phyloP scores from a whole-genome alignment of 345 rosid genomes.

The Raphanus raphanistrum region DNA sequence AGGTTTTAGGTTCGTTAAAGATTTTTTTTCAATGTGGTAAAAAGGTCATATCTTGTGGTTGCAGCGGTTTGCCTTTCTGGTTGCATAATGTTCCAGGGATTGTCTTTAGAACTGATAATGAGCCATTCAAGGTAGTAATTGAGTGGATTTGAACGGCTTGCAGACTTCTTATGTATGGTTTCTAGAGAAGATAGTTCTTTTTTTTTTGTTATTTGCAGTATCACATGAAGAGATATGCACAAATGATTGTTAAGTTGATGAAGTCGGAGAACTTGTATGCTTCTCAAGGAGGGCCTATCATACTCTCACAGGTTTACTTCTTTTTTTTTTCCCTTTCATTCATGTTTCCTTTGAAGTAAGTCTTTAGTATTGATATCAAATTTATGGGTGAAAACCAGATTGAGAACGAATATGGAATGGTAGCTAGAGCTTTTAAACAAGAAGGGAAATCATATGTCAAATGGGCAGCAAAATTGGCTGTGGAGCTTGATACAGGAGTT shows the following conservation, averaged over 20 bases:
- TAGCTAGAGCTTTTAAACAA: slow-evolving; percentile 52
- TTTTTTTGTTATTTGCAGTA: slow-evolving; percentile 41
- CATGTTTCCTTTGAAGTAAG: slow-evolving; percentile 9
- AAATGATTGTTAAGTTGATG: slow-evolving; percentile 67
- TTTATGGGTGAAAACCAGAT: slow-evolving; percentile 40
- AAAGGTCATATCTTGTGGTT: slow-evolving; percentile 1
- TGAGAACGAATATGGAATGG: slow-evolving; percentile 74
- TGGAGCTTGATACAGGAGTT: slow-evolving; percentile 69
- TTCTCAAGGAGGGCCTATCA: slow-evolving; percentile 91
- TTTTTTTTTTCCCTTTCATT: background rate
- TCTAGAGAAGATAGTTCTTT: background rate
- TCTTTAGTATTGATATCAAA: background rate
- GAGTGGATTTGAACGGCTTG: background rate
- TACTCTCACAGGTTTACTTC: slow-evolving; percentile 68
- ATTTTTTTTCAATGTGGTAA: background rate
- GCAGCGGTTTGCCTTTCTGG: slow-evolving; percentile 86
- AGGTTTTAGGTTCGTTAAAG: background rate
- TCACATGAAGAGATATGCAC: slow-evolving; percentile 59
- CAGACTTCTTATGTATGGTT: background rate
- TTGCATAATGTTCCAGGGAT: slow-evolving; percentile 70
- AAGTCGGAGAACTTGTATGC: slow-evolving; percentile 61
- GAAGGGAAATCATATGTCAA: slow-evolving; percentile 59
- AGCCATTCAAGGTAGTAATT: slow-evolving; percentile 60
- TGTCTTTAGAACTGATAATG: slow-evolving; percentile 70
- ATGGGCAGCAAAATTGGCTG: slow-evolving; percentile 80